Evolutionary conservation across 371 early-diverging fungal species (phyloP).

Genomic region (Mucor mucedo): DNA sequence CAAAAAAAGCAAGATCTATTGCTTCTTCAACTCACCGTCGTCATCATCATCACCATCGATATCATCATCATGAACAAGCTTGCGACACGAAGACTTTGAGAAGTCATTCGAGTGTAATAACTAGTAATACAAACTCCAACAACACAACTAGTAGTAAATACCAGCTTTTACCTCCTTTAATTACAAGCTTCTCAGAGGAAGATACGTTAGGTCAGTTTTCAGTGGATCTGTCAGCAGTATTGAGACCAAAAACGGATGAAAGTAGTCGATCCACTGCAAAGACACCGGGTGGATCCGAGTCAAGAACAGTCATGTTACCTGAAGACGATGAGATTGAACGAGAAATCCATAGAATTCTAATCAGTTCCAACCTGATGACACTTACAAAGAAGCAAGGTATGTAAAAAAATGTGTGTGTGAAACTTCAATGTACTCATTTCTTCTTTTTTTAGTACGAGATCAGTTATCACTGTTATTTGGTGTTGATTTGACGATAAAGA

Average conservation of each 20-base stretch:
- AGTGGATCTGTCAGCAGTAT: constrained; percentile 36
- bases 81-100: constrained; percentile 15
- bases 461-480: constrained; percentile 77
- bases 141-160: constrained; percentile 2
- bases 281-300: constrained; percentile 2
- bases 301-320: constrained; percentile 60
- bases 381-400: constrained; percentile 83
- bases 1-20: not conserved
- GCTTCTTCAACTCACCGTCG: not conserved
- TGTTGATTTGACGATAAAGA: constrained; percentile 79
- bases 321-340: constrained; percentile 86
- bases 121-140: constrained; percentile 4
- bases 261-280: not conserved
- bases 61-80: not conserved
- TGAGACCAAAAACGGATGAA: constrained; percentile 16
- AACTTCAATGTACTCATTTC: not conserved
- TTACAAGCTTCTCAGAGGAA: constrained; percentile 17
- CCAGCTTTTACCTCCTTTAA: constrained; percentile 13
- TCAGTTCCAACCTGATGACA: constrained; percentile 78
- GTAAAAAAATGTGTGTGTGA: not conserved
- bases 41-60: not conserved
- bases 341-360: constrained; percentile 79
- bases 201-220: constrained; percentile 23
- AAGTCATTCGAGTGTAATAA: constrained; percentile 8
- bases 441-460: constrained; percentile 71